Evolutionary conservation across 495 filamentous ascomycete species (phyloP), one percentile per base, ranked within the genome.

Genomic region (Thermochaetoides thermophila): DNA sequence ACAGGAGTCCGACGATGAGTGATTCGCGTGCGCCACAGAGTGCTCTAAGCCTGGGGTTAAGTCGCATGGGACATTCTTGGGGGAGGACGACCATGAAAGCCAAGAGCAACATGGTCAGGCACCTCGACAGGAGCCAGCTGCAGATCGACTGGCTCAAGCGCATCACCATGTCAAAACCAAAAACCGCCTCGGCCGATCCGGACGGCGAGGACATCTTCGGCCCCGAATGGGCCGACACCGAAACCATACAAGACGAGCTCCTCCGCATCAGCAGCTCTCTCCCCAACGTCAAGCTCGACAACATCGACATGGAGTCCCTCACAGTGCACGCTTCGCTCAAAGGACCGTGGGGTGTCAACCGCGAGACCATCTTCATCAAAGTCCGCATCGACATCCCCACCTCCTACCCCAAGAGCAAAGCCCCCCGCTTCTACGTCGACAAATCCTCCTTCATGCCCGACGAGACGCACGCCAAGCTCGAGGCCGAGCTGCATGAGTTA

Each of bases 71-170:
- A 8, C 42, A 50, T 5, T 45, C 50, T 10, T 67, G 61, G 63
- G 52, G 54, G 39, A 58, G 69, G 8, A 61, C 71, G 18, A 73
- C 75, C 5, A 79, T 77, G 70, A 74, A 74, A 45, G 73, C 69
- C 1, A 74, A 71, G 27, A 66, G 63, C 15, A 63, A 57, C 22
- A 31, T 64, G 10, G 58, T 61, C 31, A 74, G 71, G 31, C 66
- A 76, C 29, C 62, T 67, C n/a, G 83, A 84, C 44, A 55, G 57
- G 14, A 57, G 52, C 28, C 51, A 58, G 8, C 53, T 63, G 12
- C 84, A 71, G 21, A 87, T 95, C 37, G 68, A 74, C 10, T 95
- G 86, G 86, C 92, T 95, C 81, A 82, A 75, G 37, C 84, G 84
- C 19, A 83, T 95, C 25, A 89, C 83, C 39, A 85, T 95, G 45